Conservation (phyloP, 176 grass and related monocot species). For the Eremochloa ophiuroides region DNA sequence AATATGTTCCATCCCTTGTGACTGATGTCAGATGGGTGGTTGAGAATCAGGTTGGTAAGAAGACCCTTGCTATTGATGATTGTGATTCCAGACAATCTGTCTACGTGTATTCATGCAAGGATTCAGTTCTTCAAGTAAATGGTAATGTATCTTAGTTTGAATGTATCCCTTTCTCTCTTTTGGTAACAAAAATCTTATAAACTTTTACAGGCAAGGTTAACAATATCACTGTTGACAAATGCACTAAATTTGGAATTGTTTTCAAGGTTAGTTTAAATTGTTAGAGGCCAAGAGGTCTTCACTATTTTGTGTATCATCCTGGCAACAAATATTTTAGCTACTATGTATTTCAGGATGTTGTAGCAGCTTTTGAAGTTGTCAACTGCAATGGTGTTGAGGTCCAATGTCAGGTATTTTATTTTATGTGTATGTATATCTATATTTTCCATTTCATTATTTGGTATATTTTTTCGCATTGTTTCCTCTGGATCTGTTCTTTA, state of each 20-base stretch:
- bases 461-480: not conserved
- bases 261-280: slow-evolving; percentile 62
- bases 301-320: slow-evolving; percentile 1
- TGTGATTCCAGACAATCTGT: slow-evolving; percentile 95
- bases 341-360: slow-evolving; percentile 76
- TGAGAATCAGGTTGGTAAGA: slow-evolving; percentile 91
- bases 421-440: not conserved
- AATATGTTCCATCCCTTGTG: not conserved
- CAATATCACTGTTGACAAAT: slow-evolving; percentile 98
- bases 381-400: slow-evolving; percentile 95
- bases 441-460: not conserved
- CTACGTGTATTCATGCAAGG: slow-evolving; percentile 92
- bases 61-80: slow-evolving; percentile 81
- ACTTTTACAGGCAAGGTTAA: slow-evolving; percentile 78
- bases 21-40: slow-evolving; percentile 68
- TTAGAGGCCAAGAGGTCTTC: not conserved
- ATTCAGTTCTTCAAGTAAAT: slow-evolving; percentile 96
- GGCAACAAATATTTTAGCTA: slow-evolving; percentile 23
- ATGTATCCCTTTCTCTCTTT: slow-evolving; percentile 9
- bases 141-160: slow-evolving; percentile 50
- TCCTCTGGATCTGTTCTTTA: not conserved
- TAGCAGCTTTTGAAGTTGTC: slow-evolving; percentile 94
- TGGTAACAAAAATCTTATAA: slow-evolving; percentile 10
- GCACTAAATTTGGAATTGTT: slow-evolving; percentile 85
- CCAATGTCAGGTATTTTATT: slow-evolving; percentile 81